Base-by-base conservation (phyloP, 1,284 basidiomycete genomes). In the Leccinum solheimii region DNA sequence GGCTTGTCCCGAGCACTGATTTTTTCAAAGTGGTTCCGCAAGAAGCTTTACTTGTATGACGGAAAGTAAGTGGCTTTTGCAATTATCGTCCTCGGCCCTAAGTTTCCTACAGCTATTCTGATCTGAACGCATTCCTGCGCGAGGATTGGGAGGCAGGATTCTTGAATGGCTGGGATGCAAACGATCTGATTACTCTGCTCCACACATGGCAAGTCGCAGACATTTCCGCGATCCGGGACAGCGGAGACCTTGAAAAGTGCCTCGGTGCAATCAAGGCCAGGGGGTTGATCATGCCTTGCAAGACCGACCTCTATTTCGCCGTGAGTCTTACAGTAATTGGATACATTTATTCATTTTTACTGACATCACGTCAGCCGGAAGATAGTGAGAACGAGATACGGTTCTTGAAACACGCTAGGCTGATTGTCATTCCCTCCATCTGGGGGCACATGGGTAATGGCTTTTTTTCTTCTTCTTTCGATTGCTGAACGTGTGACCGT, bases 371-470 rank as follows among this genome's bases (percentile, higher is more conserved):
- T n/a, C 48, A 85, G 82, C 84, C 85, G 5, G 85, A 86, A 67
- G 86, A 86, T 62, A 84, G 79, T 64, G 77, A 81, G 62, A 75
- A 71, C 32, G 84, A 87, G 66, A 74, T 86, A 19, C 70, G 68
- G 21, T 73, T 77, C 57, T 68, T 86, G 73, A 75, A 73, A 57
- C 72, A 71, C 27, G 78, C 81, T 3, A 77, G 75, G 57, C 74
- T 86, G 3, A 76, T 80, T 5, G 73, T 86, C 1, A 84, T 86
- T 45, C 76, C 81, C 59, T 84, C 84, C 10, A 77, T 81, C 11
- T 85, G 84, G 83, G 84, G 85, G 4, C 85, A 87, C 71, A 76
- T 82, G 75, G 80, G 84, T 83, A 58, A 59, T 27, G 14, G 2
- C 54, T 57, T 51, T 16, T 32, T 21, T 26, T 16, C 16, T 19